Base-by-base conservation (phyloP, 2,329 filamentous ascomycete genomes). In the Aspergillus melleus region DNA sequence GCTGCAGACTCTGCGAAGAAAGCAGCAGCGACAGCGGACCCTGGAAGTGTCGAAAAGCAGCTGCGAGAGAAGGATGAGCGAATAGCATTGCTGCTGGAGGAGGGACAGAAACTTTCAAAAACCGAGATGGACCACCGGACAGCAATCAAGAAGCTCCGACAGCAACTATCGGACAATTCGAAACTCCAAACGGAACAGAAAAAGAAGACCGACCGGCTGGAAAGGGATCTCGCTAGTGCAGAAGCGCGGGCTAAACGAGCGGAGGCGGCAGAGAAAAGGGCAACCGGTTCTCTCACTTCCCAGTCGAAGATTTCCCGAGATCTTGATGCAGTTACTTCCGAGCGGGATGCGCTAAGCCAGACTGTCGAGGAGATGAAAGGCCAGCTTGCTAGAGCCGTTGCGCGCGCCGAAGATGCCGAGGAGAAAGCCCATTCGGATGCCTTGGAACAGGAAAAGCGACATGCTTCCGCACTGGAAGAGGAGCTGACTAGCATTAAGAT, bases 21-120 rank as follows among this genome's bases (percentile, higher is more conserved):
- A 65, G 84, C 87, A 6, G 87, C 86, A 2, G 78, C 83, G n/a
- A 79, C 83, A 24, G 86, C 89, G 0, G 79, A 84, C 2, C 72
- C 85, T 0, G 89, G 89, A 6, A 90, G 88, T 58, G 59, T 82
- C 1, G 90, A 96, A 65, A 91, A 89, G 73, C 92, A 90, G 70
- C 75, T 98, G 14, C 90, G 91, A 1, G 92, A 96, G 69, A 96
- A 92, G 71, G 93, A 98, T 68, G 88, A 94, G 68, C 91, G 91
- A 72, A 96, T 98, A 68, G 91, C 93, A 2, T 80, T 93, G 51
- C 80, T 99, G 12, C 90, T 99, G 82, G 89, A 96, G 67, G 95
- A 99, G 78, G 95, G 96, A 0, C 90, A 95, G 68, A 92, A 90
- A 66, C 82, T 98, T 9, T 93, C 92, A 1, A 90, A 89, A 67